phyloP scores from a whole-genome alignment of 371 early-diverging fungal species.

The Rozella allomycis region DNA sequence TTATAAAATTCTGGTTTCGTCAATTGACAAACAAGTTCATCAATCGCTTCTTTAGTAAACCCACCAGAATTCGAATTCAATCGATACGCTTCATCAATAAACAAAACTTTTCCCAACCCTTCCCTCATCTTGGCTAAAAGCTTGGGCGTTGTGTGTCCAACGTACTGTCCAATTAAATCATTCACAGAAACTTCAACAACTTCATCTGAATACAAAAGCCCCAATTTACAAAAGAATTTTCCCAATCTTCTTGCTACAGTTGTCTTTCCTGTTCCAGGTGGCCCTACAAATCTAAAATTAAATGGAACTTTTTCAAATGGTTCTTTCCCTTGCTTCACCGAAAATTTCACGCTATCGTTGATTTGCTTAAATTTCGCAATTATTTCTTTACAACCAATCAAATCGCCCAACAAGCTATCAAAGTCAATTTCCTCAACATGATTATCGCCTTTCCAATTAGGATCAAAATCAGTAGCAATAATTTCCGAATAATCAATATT shows the following conservation, averaged over 20 bases:
- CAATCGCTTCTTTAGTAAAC: constrained; percentile 9
- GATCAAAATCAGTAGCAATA: no score
- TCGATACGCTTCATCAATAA: constrained; percentile 12
- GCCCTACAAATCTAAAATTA: constrained; percentile 11
- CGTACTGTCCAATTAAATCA: constrained; percentile 9
- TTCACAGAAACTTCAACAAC: constrained; percentile 10
- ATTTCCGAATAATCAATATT: no score
- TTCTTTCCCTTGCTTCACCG: no score
- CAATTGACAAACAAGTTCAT: constrained; percentile 8
- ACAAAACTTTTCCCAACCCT: constrained; percentile 9
- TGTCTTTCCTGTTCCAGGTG: constrained; percentile 16
- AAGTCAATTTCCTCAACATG: no score
- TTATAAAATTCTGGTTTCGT: constrained; percentile 8
- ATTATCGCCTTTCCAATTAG: no score
- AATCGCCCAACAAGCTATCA: constrained; percentile 1
- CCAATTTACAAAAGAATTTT: constrained; percentile 7
- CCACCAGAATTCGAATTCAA: constrained; percentile 9
- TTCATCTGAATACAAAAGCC: constrained; percentile 4
- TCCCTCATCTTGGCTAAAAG: constrained; percentile 9
- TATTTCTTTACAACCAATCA: constrained; percentile 6
- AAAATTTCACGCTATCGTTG: no score
- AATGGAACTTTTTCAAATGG: no score
- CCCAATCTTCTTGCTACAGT: constrained; percentile 9
- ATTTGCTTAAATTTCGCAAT: no score
- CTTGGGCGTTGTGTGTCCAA: constrained; percentile 10